phyloP scores from a whole-genome alignment of 2,329 filamentous ascomycete genomes.

The Aspergillus uvarum region DNA sequence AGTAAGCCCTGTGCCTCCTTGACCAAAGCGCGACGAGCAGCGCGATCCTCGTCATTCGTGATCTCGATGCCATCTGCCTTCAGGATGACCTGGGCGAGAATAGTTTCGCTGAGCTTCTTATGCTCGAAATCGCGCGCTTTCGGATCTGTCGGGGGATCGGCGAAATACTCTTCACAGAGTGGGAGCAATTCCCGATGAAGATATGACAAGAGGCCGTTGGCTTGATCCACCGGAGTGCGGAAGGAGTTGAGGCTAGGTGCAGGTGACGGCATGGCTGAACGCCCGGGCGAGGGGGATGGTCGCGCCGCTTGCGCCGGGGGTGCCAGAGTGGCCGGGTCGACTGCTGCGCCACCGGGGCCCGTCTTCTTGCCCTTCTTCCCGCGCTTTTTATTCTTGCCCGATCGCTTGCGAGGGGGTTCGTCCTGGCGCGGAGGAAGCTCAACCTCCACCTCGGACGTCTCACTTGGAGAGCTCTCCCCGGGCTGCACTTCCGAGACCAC shows the following conservation, averaged over 20 bases:
- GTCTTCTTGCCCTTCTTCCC: conserved; percentile 27
- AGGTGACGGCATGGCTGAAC: conserved; percentile 25
- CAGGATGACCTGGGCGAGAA: conserved; percentile 45
- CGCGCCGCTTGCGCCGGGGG: conserved; percentile 19
- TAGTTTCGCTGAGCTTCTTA: conserved; percentile 45
- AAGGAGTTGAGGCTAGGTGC: conserved; percentile 37
- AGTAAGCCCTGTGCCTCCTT: conserved; percentile 44
- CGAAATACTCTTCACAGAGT: conserved; percentile 39
- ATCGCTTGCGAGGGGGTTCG: conserved; percentile 8
- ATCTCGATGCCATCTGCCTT: conserved; percentile 70
- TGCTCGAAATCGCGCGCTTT: conserved; percentile 46
- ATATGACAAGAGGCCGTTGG: conserved; percentile 38
- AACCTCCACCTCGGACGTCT: conserved; percentile 32
- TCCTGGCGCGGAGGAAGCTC: conserved; percentile 17
- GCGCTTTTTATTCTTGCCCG: conserved; percentile 26
- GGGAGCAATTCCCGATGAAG: conserved; percentile 41
- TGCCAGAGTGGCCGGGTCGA: conserved; percentile 14
- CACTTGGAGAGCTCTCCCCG: conserved; percentile 32
- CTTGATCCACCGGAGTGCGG: conserved; percentile 37
- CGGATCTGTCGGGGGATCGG: conserved; percentile 39
- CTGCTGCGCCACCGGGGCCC: conserved; percentile 12
- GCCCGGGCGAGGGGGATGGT: conserved; percentile 18
- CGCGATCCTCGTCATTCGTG: conserved; percentile 63
- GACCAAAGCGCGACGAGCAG: conserved; percentile 49
- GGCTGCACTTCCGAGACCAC: conserved; percentile 44